These are phyloP conservation scores for Endoconidiophora polonica DNA, from an alignment of 2,329 filamentous ascomycete genomes.

Conservation along the genomic window DNA sequence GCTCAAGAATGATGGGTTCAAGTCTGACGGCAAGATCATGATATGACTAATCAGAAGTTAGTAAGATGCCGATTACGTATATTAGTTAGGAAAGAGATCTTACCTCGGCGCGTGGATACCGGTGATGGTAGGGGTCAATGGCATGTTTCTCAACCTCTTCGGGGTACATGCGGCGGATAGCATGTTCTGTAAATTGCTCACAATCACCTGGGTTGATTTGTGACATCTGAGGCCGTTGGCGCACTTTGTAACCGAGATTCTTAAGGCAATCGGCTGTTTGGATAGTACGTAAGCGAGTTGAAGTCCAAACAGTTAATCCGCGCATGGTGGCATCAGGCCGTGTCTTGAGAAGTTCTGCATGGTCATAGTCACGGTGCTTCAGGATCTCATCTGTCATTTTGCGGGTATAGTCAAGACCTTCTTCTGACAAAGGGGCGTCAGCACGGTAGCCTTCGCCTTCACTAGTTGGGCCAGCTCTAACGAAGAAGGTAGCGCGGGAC, in stretches of 20 bases:
- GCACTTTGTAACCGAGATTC: constrained; percentile 64
- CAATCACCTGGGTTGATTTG: constrained; percentile 94
- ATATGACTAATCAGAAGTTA: constrained; percentile 51
- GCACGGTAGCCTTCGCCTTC: constrained; percentile 85
- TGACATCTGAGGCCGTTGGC: constrained; percentile 89
- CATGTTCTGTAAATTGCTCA: constrained; percentile 75
- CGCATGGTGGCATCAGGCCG: constrained; percentile 54
- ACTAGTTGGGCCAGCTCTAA: constrained; percentile 67
- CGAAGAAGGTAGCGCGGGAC: constrained; percentile 83
- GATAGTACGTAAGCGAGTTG: constrained; percentile 73
- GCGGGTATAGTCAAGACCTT: constrained; percentile 64
- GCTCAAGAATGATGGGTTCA: constrained; percentile 91
- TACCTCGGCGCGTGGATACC: constrained; percentile 88
- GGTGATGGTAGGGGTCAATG: constrained; percentile 87
- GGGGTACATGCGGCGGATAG: constrained; percentile 67
- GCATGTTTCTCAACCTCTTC: constrained; percentile 90
- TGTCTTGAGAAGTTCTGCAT: constrained; percentile 47
- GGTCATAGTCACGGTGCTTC: constrained; percentile 69
- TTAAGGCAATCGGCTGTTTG: constrained; percentile 78
- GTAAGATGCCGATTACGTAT: neutral
- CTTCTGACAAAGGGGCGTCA: constrained; percentile 66
- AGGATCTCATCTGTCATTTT: constrained; percentile 76
- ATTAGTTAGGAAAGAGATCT: constrained; percentile 13
- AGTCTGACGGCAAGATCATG: constrained; percentile 95
- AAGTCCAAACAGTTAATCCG: constrained; percentile 85